Evolutionary conservation across 768 basidiomycete species (phyloP).

Genomic region (Pisolithus microcarpus): DNA sequence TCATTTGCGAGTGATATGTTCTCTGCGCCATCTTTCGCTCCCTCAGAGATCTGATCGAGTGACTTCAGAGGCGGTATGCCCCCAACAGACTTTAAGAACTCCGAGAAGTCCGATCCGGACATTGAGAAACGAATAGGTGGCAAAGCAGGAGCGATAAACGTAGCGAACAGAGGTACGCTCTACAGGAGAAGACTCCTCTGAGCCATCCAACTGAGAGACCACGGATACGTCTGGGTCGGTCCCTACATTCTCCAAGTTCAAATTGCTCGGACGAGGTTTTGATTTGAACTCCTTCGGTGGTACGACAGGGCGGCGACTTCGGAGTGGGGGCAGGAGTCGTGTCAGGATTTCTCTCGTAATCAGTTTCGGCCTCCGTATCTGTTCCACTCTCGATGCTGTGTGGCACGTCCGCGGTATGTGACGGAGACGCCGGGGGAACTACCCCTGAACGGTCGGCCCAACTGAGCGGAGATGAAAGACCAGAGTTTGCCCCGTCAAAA

Average conservation of each 20-base stretch:
- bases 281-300: conserved; percentile 38
- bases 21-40: conserved; percentile 23
- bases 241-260: conserved; percentile 17
- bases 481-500: conserved; percentile 13
- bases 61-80: conserved; percentile 42
- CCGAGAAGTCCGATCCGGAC: conserved; percentile 74
- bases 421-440: conserved; percentile 46
- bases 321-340: conserved; percentile 17
- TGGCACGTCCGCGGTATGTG: conserved; percentile 63
- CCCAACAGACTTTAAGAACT: conserved; percentile 55
- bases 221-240: conserved; percentile 11
- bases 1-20: neutral
- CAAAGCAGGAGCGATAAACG: conserved; percentile 80
- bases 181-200: conserved; percentile 56
- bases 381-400: conserved; percentile 67
- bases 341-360: conserved; percentile 29
- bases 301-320: conserved; percentile 32
- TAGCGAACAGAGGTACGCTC: conserved; percentile 62
- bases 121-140: conserved; percentile 91
- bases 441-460: conserved; percentile 16
- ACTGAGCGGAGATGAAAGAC: conserved; percentile 14
- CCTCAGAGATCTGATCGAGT: conserved; percentile 40
- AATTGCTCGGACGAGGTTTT: conserved; percentile 21
- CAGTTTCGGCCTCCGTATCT: conserved; percentile 57
- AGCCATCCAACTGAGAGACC: conserved; percentile 30